Evolutionary conservation across 306 rosid species (phyloP), one percentile per base, ranked within the genome.

Genomic region (Trifolium fragiferum): DNA sequence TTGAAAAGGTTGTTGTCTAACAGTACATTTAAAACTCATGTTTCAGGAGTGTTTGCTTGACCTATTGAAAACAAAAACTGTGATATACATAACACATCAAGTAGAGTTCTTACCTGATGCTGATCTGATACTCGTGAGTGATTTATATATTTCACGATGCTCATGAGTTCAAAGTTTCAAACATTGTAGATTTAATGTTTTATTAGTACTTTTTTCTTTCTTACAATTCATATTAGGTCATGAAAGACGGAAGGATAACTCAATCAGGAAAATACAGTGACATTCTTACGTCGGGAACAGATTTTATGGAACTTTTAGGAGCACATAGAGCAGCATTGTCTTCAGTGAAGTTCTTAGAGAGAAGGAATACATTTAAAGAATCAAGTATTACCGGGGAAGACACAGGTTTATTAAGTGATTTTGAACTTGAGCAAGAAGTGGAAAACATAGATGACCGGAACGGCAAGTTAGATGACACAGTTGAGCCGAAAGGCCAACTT

Each of bases 71-170:
- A 82, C 93, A 61, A 93, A 93, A 82, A 89, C 89, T 63, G 96
- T 93, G 74, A 73, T 93, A 51, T 93, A 87, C 80, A 85, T 93
- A 11, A 86, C 98, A 70, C 97, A 93, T 86, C 98, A 89, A 85
- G 88, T 93, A 19, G 98, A 93, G 65, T 93, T 90, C 83, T 85
- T 93, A 78, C 92, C 98, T 43, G 83, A 89, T 30, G 96, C 98
- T 68, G 97, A 90, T 80, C 84, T 89, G 73, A 89, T 93, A 71
- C 81, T 89, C 89, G 96, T 90, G 66, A 82, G 96, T 27, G 37
- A 27, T 74, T 66, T 38, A 27, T 18, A 32, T 9, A 41, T 50
- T 78, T 63, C 65, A 13, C 69, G 59, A n/a, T 73, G 19, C 13
- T 55, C 21, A 19, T 35, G 8, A 63, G 47, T 57, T 77, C 30